Conservation (phyloP, 2,329 filamentous ascomycete species). For the Clarireedia homoeocarpa region DNA sequence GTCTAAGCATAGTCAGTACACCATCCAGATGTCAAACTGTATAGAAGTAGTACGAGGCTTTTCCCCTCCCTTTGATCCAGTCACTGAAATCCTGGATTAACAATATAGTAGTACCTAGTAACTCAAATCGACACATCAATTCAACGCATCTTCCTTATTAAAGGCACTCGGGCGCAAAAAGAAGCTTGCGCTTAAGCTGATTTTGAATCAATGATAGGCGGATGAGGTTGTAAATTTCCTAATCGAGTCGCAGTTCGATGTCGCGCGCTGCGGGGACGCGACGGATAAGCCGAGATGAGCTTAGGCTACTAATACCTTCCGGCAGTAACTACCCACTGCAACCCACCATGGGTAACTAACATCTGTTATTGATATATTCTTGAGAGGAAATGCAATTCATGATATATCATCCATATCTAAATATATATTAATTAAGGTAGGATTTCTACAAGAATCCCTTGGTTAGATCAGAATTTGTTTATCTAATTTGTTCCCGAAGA, state of each 20-base stretch:
- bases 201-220: neutral
- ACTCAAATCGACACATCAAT: slow-evolving; percentile 29
- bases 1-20: slow-evolving; percentile 7
- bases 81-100: slow-evolving; percentile 20
- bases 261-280: neutral
- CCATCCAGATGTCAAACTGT: slow-evolving; percentile 9
- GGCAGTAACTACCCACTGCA: too few relatives aligned
- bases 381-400: too few relatives aligned
- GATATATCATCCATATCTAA: too few relatives aligned
- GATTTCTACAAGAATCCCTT: too few relatives aligned
- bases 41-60: neutral
- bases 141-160: slow-evolving; percentile 2
- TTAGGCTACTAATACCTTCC: neutral
- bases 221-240: neutral
- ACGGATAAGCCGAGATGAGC: neutral
- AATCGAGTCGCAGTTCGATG: neutral
- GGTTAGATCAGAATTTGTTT: too few relatives aligned
- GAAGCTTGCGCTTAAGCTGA: neutral
- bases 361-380: too few relatives aligned
- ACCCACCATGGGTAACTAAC: too few relatives aligned
- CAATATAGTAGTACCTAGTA: slow-evolving; percentile 26
- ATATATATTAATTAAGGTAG: too few relatives aligned
- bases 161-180: neutral
- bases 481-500: too few relatives aligned
- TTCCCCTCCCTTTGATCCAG: slow-evolving; percentile 12